A percentile compares a stretch with the other conserved stretches of the same genome.
phyloP scores from a whole-genome alignment of 1,284 basidiomycete genomes.

The Mycena citricolor region DNA sequence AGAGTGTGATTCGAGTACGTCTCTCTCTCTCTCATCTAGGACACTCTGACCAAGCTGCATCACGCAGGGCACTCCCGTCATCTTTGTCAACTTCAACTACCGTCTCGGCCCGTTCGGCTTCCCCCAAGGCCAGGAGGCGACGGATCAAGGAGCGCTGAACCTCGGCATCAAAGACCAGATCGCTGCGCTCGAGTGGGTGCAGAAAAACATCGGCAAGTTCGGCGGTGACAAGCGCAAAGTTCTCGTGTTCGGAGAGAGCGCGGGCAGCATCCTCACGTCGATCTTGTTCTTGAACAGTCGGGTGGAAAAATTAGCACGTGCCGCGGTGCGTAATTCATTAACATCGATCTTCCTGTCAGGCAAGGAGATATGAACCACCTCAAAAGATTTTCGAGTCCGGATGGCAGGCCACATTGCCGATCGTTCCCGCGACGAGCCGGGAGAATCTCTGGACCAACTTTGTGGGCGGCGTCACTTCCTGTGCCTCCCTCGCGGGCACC shows the following conservation, averaged over 20 bases:
- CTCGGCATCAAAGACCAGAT: slow-evolving; percentile 5
- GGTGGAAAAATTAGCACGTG: slow-evolving; percentile 30
- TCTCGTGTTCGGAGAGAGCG: slow-evolving; percentile 39
- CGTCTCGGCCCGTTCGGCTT: too few species aligned
- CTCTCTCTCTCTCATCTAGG: background rate
- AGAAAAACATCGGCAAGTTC: slow-evolving; percentile 39
- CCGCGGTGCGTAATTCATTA: slow-evolving; percentile 27
- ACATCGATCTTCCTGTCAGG: background rate
- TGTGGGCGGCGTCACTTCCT: slow-evolving; percentile 28
- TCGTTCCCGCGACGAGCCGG: slow-evolving; percentile 21
- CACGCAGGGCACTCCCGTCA: slow-evolving; percentile 47
- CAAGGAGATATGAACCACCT: too few species aligned
- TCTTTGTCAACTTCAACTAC: slow-evolving; percentile 45
- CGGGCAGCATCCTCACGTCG: slow-evolving; percentile 33
- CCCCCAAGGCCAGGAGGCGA: slow-evolving; percentile 8
- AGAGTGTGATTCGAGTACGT: slow-evolving; percentile 18
- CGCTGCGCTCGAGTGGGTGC: slow-evolving; percentile 47
- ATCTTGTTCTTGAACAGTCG: slow-evolving; percentile 31
- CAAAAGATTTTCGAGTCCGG: slow-evolving; percentile 33
- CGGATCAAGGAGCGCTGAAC: slow-evolving; percentile 4
- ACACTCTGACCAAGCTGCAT: background rate
- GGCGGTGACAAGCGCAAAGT: slow-evolving; percentile 40
- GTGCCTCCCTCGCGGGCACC: slow-evolving; percentile 30
- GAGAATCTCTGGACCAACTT: slow-evolving; percentile 26
- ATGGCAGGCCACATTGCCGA: slow-evolving; percentile 24